Base-by-base conservation (phyloP, 148 eudicot species). In the Rhododendron ferrugineum region DNA sequence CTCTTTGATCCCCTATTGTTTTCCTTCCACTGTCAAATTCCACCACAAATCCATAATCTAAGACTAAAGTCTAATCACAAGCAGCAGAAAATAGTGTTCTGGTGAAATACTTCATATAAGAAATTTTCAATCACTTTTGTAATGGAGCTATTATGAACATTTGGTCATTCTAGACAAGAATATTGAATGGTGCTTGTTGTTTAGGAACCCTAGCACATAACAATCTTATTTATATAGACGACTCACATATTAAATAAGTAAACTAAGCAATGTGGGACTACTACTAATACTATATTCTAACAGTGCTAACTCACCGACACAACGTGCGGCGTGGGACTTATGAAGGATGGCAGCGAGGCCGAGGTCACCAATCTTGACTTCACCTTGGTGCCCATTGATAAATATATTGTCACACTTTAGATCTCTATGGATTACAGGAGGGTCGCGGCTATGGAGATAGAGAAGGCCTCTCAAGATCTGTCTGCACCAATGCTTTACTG, bases 341-440 rank as follows among this genome's bases (percentile, higher is more conserved):
- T 89, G 76, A n/a, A 91, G 90, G 47, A 91, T 88, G 22, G 90
- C 91, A 44, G 93, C 93, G 11, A 91, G 89, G 62, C 93, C 93
- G 32, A 91, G 88, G 77, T 91, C 93, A 22, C 92, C 92, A 52
- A 90, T 90, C 85, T 90, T 90, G 18, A 90, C 90, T 78, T 90
- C 91, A 44, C 92, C 92, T 82, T 90, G 92, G 68, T 90, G 86
- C 26, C 92, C 92, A 80, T 90, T 90, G 56, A 90, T 79, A 66
- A 90, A 90, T 37, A 90, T 90, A 49, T 90, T 90, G 56, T 90
- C 92, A 85, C 92, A 90, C 30, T 90, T 90, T 37, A 90, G 89
- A 74, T 90, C 92, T 82, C 92, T 85, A 84, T 90, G 92, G 50
- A 90, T 91, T 20, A 91, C 76, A 6, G 93, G 93, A 49, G 93